Conservation (phyloP, 2,329 filamentous ascomycete genomes). For the Aspergillus novofumigatus region DNA sequence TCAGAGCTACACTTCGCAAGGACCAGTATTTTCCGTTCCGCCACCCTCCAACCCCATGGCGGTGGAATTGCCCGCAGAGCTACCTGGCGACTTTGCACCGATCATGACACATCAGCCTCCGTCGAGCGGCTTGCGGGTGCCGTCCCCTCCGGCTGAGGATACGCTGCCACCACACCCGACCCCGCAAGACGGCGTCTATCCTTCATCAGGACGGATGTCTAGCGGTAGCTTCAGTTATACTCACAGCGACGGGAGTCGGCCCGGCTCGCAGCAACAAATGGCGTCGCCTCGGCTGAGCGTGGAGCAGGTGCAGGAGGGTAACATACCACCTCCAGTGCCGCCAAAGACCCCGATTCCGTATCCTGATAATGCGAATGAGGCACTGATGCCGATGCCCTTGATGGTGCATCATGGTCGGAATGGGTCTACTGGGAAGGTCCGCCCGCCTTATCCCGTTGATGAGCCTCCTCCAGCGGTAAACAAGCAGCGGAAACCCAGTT, state of each 20-base stretch:
- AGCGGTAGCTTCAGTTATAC: conserved; percentile 25
- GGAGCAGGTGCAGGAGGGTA: conserved; percentile 27
- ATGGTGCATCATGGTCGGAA: conserved; percentile 15
- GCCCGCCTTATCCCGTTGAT: conserved; percentile 74
- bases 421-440: conserved; percentile 20
- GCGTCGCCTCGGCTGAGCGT: conserved; percentile 32
- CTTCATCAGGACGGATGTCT: conserved; percentile 24
- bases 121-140: conserved; percentile 13
- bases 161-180: conserved; percentile 25
- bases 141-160: conserved; percentile 28
- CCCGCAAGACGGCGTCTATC: conserved; percentile 22
- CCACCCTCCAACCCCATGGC: conserved; percentile 47
- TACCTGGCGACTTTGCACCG: conserved; percentile 35
- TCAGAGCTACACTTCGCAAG: conserved; percentile 7
- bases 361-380: conserved; percentile 28
- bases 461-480: conserved; percentile 80
- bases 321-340: conserved; percentile 63
- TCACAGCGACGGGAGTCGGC: conserved; percentile 35
- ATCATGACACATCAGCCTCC: conserved; percentile 16
- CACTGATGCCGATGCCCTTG: conserved; percentile 36
- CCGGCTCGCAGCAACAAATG: conserved; percentile 20
- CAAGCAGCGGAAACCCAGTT: conserved; percentile 79
- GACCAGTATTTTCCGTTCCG: conserved; percentile 25
- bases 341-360: conserved; percentile 72
- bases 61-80: conserved; percentile 58